Base-by-base conservation (phyloP, 2,329 filamentous ascomycete species). In the Graphilbum ipis-grandicollis region DNA sequence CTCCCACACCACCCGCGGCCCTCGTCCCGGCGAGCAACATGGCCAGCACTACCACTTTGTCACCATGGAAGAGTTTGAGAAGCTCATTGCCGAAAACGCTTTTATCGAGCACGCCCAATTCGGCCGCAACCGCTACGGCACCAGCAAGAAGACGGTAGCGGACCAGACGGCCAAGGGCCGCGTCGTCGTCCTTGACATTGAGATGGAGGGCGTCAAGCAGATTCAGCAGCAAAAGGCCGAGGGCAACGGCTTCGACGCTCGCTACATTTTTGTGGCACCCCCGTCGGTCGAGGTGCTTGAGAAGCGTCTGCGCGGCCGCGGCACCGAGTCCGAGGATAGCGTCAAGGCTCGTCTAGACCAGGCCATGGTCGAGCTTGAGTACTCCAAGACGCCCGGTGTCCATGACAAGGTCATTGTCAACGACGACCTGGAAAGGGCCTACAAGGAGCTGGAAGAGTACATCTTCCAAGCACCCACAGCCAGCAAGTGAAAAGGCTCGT, bases 121-220 rank as follows among this genome's bases (percentile, higher is more conserved):
- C 55, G 76, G 84, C 30, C 76, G 74, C 38, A 93, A 94, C 59
- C 63, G 73, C 51, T 94, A 94, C 59, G 86, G 86, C 39, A 93
- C 85, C 5, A 82, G 74, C 53, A 75, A 83, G 51, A 65, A 68
- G 56, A 83, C 83, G 29, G 38, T 45, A 15, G 44, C 41, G 21
- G 73, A 82, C 50, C 75, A 86, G 54, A 69, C 69, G 2, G 68
- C 71, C 42, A 72, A 76, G 58, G 78, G 75, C 15, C 68, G 67
- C 50, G 72, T 85, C 31, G 88, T 86, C 43, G 75, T 94, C 34
- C 62, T 94, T 47, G 88, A 96, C 55, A 96, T 94, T 52, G 88
- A 94, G 66, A 93, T 94, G 83, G 85, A 93, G 69, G 86, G 86
- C 42, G 85, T 94, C 40, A 93, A 93, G 63, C 86, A 94, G 59